phyloP scores from a whole-genome alignment of 192 early-diverging fungal genomes.

The Coemansia sp. region DNA sequence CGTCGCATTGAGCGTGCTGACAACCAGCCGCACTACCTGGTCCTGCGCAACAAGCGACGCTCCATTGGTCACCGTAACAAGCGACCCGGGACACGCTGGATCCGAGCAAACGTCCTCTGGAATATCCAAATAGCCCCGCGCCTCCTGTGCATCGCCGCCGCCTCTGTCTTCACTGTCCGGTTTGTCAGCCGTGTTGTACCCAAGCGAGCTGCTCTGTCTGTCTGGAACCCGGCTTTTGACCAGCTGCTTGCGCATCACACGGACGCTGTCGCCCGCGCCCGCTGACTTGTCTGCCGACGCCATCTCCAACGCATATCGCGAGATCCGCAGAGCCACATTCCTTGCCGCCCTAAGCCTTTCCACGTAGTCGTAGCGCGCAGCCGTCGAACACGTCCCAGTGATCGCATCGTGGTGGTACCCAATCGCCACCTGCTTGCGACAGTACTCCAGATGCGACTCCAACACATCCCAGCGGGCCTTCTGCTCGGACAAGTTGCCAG shows the following conservation, averaged over 20 bases:
- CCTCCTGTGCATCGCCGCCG: neutral
- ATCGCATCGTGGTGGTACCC: slow-evolving; percentile 52
- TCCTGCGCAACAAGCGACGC: slow-evolving; percentile 19
- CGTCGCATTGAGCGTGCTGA: slow-evolving; percentile 13
- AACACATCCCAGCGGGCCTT: neutral
- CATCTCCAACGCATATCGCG: slow-evolving; percentile 4
- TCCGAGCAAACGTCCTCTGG: neutral
- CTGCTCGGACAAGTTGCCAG: neutral
- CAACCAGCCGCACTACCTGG: slow-evolving; percentile 30
- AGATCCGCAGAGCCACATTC: slow-evolving; percentile 18
- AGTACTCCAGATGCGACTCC: slow-evolving; percentile 23
- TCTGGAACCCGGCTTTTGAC: neutral
- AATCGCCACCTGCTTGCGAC: slow-evolving; percentile 48
- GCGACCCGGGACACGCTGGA: neutral
- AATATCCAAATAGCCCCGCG: neutral
- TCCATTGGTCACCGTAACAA: slow-evolving; percentile 31
- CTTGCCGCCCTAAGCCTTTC: slow-evolving; percentile 19
- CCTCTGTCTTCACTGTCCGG: neutral
- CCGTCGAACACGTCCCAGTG: slow-evolving; percentile 39
- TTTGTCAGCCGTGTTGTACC: slow-evolving; percentile 9
- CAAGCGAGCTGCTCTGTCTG: neutral
- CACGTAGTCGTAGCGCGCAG: slow-evolving; percentile 28
- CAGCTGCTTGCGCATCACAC: neutral
- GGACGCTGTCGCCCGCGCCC: neutral
- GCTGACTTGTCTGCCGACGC: neutral